Evolutionary conservation across 2,329 filamentous ascomycete species (phyloP).

Genomic region (Colletotrichum sojae): DNA sequence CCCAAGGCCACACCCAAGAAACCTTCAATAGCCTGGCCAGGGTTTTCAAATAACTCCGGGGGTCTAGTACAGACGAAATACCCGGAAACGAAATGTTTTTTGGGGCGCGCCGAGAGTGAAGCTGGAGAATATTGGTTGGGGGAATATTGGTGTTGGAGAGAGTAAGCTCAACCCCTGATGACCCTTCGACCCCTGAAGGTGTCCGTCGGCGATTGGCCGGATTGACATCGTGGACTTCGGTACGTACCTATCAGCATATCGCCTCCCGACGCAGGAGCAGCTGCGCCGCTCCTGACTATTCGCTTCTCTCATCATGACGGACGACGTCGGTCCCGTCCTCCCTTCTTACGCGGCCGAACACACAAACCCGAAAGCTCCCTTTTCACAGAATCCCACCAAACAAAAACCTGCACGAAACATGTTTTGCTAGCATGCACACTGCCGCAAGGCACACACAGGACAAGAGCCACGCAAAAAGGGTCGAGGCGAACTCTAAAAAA

Average conservation of each 20-base stretch:
- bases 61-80: not conserved
- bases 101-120: constrained; percentile 20
- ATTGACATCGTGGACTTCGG: not conserved
- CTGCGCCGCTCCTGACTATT: not conserved
- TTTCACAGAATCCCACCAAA: not conserved
- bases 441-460: no score
- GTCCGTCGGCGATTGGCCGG: not conserved
- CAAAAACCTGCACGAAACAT: not conserved
- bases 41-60: no score
- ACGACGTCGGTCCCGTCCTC: constrained; percentile 14
- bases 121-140: constrained; percentile 8
- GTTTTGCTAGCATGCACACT: no score
- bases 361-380: no score
- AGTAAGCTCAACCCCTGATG: not conserved
- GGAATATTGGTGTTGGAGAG: not conserved
- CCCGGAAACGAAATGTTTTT: constrained; percentile 25
- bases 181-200: not conserved
- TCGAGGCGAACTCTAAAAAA: not conserved
- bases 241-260: not conserved
- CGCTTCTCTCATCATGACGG: not conserved
- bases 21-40: no score
- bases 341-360: constrained; percentile 5
- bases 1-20: not conserved
- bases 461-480: no score
- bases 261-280: not conserved